Conservation (phyloP, 169 alveolate species). For the Cryptosporidium xiaoi region DNA sequence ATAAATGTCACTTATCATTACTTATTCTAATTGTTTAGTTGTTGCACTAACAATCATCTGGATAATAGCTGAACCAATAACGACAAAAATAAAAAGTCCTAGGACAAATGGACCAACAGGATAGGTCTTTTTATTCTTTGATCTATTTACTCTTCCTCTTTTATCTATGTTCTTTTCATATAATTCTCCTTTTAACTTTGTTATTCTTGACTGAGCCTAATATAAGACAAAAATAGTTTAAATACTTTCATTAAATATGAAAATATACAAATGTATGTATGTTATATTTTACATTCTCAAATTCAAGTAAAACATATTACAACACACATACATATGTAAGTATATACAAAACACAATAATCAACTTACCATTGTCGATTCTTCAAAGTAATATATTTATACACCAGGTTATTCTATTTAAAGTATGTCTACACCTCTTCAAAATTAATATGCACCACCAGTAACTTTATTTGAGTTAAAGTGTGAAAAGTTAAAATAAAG, state of each 20-base stretch:
- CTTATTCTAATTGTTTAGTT: conserved; percentile 36
- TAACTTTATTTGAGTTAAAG: too few relatives aligned
- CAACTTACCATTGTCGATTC: too few relatives aligned
- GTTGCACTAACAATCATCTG: conserved; percentile 84
- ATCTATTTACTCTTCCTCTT: conserved; percentile 74
- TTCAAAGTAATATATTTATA: too few relatives aligned
- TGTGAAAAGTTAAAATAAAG: too few relatives aligned
- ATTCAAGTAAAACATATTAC: too few relatives aligned
- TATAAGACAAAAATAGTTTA: neutral
- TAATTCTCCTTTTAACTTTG: conserved; percentile 76
- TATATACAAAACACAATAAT: too few relatives aligned
- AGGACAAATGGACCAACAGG: conserved; percentile 85
- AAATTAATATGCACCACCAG: too few relatives aligned
- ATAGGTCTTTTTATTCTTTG: conserved; percentile 71
- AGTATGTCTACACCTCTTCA: too few relatives aligned
- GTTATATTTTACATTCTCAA: neutral
- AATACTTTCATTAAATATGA: neutral
- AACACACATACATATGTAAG: too few relatives aligned
- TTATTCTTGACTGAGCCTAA: conserved; percentile 66
- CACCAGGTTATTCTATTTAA: too few relatives aligned
- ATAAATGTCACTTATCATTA: neutral
- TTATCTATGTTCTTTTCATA: conserved; percentile 82
- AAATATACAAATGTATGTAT: neutral
- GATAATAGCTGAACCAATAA: conserved; percentile 86
- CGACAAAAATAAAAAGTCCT: conserved; percentile 85